Percentiles rank a stretch among this genome's conserved stretches.
Evolutionary conservation across 257 asterid genomes (phyloP).

Genomic region (Nicotiana benthamiana): DNA sequence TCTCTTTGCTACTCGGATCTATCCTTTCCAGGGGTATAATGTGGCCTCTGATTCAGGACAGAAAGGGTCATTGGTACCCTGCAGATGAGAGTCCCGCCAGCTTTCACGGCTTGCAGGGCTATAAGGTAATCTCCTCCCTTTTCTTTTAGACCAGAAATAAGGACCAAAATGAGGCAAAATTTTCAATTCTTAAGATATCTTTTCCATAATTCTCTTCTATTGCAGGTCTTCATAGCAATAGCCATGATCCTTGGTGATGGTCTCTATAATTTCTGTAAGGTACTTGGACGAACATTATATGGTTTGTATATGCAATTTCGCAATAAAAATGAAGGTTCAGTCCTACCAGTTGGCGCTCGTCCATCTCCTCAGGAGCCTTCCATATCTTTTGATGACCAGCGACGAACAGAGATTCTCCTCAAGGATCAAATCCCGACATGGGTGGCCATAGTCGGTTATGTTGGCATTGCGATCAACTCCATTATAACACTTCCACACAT

Average conservation of each 20-base stretch:
- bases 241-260: slow-evolving; percentile 98
- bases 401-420: slow-evolving; percentile 59
- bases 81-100: slow-evolving; percentile 29
- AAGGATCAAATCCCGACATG: slow-evolving; percentile 79
- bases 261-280: slow-evolving; percentile 73
- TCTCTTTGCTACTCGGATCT: slow-evolving; percentile 82
- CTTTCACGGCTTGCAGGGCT: slow-evolving; percentile 91
- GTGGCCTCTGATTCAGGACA: slow-evolving; percentile 80
- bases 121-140: slow-evolving; percentile 40
- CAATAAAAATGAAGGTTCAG: slow-evolving; percentile 23
- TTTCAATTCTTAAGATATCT: neutral
- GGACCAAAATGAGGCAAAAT: neutral
- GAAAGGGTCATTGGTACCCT: slow-evolving; percentile 70
- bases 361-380: slow-evolving; percentile 25
- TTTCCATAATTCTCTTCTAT: neutral
- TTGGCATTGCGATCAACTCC: slow-evolving; percentile 52
- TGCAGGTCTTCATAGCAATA: slow-evolving; percentile 75
- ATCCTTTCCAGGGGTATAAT: slow-evolving; percentile 92
- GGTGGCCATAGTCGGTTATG: slow-evolving; percentile 59
- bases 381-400: slow-evolving; percentile 57
- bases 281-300: slow-evolving; percentile 52
- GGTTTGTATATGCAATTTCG: slow-evolving; percentile 59
- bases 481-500: slow-evolving; percentile 54
- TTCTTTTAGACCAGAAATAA: neutral
- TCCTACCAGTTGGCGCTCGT: slow-evolving; percentile 42